These are phyloP conservation scores for Cephalotrichum gorgonifer DNA, from an alignment of 2,329 filamentous ascomycete species.

Conservation along the genomic window DNA sequence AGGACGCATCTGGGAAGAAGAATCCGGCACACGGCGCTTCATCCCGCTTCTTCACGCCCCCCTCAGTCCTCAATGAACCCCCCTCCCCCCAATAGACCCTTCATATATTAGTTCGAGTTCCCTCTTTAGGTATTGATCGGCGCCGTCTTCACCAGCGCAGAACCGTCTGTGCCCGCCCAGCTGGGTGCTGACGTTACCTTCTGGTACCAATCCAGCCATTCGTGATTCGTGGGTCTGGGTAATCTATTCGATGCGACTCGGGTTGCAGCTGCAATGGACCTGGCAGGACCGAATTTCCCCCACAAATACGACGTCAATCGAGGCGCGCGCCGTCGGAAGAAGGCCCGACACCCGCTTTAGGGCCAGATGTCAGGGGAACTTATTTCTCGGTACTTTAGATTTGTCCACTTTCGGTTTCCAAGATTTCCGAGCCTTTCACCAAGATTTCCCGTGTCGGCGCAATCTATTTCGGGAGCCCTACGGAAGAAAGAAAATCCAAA, in stretches of 20 bases:
- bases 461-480: too few species aligned
- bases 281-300: background rate
- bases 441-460: too few species aligned
- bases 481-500: too few species aligned
- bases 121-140: too few species aligned
- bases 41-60: too few species aligned
- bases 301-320: background rate
- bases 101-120: too few species aligned
- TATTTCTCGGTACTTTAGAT: background rate
- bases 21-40: too few species aligned
- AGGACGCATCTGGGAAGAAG: too few species aligned
- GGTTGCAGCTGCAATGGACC: background rate
- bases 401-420: background rate
- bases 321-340: background rate
- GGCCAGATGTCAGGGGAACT: background rate
- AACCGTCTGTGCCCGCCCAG: too few species aligned
- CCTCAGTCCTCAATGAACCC: too few species aligned
- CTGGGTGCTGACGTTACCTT: background rate
- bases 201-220: background rate
- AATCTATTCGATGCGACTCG: background rate
- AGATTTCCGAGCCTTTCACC: background rate
- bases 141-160: too few species aligned
- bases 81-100: too few species aligned
- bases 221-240: background rate
- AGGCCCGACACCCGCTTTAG: conserved; percentile 1